Percentiles rank a stretch among this genome's conserved stretches.
These are phyloP conservation scores for Zelopaecilomyces penicillatus DNA, from an alignment of 2,329 filamentous ascomycete species.

Conservation along the genomic window DNA sequence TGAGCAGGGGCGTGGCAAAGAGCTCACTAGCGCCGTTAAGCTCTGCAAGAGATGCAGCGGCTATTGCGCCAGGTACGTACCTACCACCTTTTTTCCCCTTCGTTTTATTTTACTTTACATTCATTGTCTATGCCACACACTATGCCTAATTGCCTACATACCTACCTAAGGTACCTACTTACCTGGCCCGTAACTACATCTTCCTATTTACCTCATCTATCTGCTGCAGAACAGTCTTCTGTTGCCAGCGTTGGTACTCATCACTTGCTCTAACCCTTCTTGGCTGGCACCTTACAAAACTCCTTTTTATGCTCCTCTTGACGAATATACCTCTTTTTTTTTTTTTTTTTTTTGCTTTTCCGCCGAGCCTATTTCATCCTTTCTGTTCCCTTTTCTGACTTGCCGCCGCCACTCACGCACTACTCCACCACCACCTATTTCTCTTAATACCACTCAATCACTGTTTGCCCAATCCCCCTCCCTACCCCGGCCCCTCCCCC, in stretches of 20 bases:
- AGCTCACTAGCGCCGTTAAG: conserved; percentile 92
- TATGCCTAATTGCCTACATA: no score
- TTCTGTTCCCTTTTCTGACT: no score
- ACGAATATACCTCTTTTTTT: background rate
- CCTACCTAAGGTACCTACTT: no score
- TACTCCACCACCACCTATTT: background rate
- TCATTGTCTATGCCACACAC: background rate
- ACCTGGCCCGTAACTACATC: no score
- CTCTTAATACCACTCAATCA: background rate
- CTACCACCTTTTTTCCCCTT: conserved; percentile 6
- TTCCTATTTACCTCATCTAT: no score
- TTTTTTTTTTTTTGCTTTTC: background rate
- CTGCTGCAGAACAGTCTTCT: background rate
- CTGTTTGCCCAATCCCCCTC: background rate
- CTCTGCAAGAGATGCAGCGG: conserved; percentile 85
- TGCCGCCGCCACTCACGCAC: background rate
- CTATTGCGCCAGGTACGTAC: conserved; percentile 78
- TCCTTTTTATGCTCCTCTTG: no score
- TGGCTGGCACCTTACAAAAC: no score
- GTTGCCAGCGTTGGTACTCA: no score
- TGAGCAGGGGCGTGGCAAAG: conserved; percentile 87
- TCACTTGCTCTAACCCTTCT: no score
- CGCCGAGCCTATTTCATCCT: no score
- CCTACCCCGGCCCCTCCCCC: background rate
- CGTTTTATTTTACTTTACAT: background rate